phyloP scores from a whole-genome alignment of 257 asterid species.

The Phtheirospermum japonicum region DNA sequence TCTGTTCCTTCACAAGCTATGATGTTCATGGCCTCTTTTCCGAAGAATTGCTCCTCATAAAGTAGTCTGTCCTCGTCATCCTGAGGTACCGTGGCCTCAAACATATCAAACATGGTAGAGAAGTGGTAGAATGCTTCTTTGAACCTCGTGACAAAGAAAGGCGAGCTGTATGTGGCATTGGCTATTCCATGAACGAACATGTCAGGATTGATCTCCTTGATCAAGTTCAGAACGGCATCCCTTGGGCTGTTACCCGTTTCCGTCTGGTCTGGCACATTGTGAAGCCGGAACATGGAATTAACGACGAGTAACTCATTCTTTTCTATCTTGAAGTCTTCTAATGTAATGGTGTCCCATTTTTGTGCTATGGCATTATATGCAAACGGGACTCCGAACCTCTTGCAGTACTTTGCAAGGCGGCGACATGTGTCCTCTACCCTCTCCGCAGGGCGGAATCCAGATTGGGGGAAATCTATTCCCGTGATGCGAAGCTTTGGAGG shows the following conservation, averaged over 20 bases:
- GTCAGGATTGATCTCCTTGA: conserved; percentile 41
- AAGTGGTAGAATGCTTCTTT: conserved; percentile 47
- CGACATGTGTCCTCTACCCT: conserved; percentile 46
- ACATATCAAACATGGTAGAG: conserved; percentile 45
- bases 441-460: conserved; percentile 52
- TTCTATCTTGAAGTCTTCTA: conserved; percentile 38
- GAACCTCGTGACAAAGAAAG: conserved; percentile 47
- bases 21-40: conserved; percentile 36
- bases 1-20: conserved; percentile 55
- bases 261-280: conserved; percentile 44
- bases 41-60: conserved; percentile 36
- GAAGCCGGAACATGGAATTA: conserved; percentile 37
- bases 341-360: conserved; percentile 44
- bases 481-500: conserved; percentile 43
- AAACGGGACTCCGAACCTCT: conserved; percentile 45
- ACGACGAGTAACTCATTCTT: conserved; percentile 41
- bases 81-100: conserved; percentile 35
- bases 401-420: conserved; percentile 41
- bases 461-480: not conserved
- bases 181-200: conserved; percentile 38
- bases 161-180: conserved; percentile 45
- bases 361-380: conserved; percentile 45
- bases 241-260: conserved; percentile 40
- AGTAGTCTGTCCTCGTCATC: conserved; percentile 36
- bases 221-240: conserved; percentile 38